Base-by-base conservation (phyloP, 106 monocot species). In the Phalaenopsis equestris region DNA sequence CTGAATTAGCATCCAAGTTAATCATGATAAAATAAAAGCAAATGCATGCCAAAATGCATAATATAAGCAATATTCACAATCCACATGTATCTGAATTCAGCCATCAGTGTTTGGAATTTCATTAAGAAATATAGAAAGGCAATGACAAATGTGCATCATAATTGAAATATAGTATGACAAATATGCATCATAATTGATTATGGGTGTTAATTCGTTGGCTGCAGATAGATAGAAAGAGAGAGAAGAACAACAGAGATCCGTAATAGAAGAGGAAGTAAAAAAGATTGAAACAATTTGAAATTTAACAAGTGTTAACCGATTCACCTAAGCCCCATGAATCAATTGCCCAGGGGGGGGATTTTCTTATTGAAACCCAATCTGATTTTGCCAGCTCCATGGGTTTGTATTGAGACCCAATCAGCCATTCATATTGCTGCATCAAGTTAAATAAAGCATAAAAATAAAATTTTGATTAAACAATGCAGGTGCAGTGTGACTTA, bases 251-350 rank as follows among this genome's bases (percentile, higher is more conserved):
- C 17, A 74, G 43, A 74, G 43, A 45, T 0, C 6, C 2, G n/a
- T 43, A 74, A 74, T 74, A 74, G 74, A 23, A 72, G 12, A 74
- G 41, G 18, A 43, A 7, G 42, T 43, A 6, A 42, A 74, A 41
- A 42, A 10, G 1, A 45, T 36, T 45, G 42, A 42, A 70, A 19
- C 74, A 74, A 41, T 43, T 6, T 74, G 38, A 19, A 74, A 41
- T 45, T 74, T 45, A 19, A 74, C 11, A 74, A 45, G n/a, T 17
- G 8, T 18, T 45, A 14, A 80, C 55, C 14, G 56, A 79, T 83
- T 85, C 74, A 97, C 96, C 96, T 80, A 97, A 80, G 3, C 96
- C 96, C 96, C 96, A 97, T 64, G 94, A 91, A 88, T 97, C 96
- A 86, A 94, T 94, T 70, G 94, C 86, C 96, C 96, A 97, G 36